Evolutionary conservation across 1,284 basidiomycete genomes (phyloP), one percentile per base, ranked within the genome.

Genomic region (Malassezia caprae): DNA sequence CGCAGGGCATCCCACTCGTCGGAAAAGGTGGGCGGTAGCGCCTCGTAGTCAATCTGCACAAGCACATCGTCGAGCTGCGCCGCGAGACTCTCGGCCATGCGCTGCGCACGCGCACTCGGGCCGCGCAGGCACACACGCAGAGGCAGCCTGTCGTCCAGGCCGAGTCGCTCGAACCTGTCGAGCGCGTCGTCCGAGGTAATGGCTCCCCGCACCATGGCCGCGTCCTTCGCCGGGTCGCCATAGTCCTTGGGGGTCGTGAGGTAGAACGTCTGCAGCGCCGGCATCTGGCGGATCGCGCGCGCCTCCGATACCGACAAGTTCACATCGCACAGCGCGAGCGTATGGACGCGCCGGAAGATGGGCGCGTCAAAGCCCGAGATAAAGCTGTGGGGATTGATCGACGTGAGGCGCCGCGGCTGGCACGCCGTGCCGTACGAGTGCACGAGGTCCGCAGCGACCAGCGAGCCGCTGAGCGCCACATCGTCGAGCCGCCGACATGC

Each of bases 341-440:
- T 50, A 23, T 54, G 56, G 4, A 69, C 63, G 23, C 62, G 68
- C 1, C 63, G 34, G 31, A 73, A 72, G 23, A 73, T 69, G 30
- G 68, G 66, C 28, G 68, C 72, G 8, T 60, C 60, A 44, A 73
- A 73, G 21, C 59, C 65, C 7, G 64, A 63, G 0, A 73, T 59
- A 40, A 69, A 73, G 35, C 63, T 65, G 53, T 72, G 65, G 8
- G 72, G 69, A 31, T 73, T 73, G 54, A 73, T 56, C 56, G 64
- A 65, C 13, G 65, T 64, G 27, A 73, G 35, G 12, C 58, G 43
- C 7, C 61, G 40, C 8, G 72, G 72, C 55, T 72, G 68, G 48
- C 68, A 73, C 3, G 67, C 65, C 10, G 69, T 66, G 15, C 72
- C 72, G 50, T 71, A 73, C 12, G 59, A 61, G 19, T 57, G 49